phyloP scores from a whole-genome alignment of 192 early-diverging fungal species.

The Powellomyces hirtus region DNA sequence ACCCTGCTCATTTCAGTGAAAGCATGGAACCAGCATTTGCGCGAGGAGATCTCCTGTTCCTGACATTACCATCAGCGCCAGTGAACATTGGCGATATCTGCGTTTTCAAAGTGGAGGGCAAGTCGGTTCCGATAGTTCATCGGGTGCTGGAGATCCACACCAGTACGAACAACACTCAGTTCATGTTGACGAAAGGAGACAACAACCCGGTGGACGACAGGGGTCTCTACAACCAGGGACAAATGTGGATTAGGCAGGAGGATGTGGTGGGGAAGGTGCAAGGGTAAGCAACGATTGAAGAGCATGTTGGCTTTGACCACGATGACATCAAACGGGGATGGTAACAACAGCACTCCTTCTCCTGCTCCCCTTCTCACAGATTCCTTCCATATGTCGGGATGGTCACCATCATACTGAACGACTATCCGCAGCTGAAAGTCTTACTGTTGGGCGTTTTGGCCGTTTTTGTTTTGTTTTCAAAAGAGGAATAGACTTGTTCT shows the following conservation, averaged over 20 bases:
- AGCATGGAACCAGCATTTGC: conserved; percentile 98
- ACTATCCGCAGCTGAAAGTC: conserved; percentile 90
- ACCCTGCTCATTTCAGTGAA: conserved; percentile 53
- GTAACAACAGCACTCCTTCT: conserved; percentile 23
- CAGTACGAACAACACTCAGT: conserved; percentile 69
- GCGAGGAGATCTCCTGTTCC: conserved; percentile 89
- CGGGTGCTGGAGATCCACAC: conserved; percentile 88
- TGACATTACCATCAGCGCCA: conserved; percentile 70
- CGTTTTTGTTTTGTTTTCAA: conserved; percentile 38
- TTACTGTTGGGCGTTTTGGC: conserved; percentile 71
- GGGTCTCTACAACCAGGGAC: conserved; percentile 73
- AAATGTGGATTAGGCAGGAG: conserved; percentile 89
- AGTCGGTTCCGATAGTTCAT: conserved; percentile 95
- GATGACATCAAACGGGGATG: no score
- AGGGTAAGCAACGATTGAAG: conserved; percentile 42
- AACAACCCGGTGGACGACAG: conserved; percentile 91
- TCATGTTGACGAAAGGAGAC: conserved; percentile 95
- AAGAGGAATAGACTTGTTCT: conserved; percentile 38
- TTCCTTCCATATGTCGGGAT: conserved; percentile 93
- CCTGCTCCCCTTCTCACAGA: conserved; percentile 53
- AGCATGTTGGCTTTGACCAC: no score
- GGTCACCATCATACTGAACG: conserved; percentile 95
- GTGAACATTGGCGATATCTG: conserved; percentile 89
- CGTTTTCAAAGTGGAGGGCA: conserved; percentile 88
- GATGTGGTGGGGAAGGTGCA: conserved; percentile 88